These are phyloP conservation scores for Aureobasidium sp. DNA, from an alignment of 2,329 filamentous ascomycete genomes.

Conservation along the genomic window DNA sequence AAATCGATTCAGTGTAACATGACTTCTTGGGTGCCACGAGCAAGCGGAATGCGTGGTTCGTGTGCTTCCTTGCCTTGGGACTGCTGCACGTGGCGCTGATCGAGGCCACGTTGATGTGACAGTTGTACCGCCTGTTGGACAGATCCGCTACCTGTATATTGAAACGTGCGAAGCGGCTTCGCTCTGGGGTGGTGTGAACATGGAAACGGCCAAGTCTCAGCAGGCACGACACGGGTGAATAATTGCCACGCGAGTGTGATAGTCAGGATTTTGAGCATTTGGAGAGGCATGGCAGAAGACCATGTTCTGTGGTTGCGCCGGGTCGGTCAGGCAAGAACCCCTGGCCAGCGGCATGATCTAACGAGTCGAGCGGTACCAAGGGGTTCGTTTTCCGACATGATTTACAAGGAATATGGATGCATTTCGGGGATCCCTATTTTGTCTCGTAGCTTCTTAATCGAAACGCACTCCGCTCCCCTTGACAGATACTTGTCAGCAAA, in stretches of 20 bases:
- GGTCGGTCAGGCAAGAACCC: background rate
- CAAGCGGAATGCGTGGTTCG: slow-evolving; percentile 1
- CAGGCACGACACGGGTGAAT: background rate
- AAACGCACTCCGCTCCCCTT: background rate
- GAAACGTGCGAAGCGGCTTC: background rate
- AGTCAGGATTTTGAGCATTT: background rate
- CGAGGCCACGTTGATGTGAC: slow-evolving; percentile 6
- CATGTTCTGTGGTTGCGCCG: background rate
- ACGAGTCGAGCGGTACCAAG: slow-evolving; percentile 7
- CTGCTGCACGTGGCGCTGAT: slow-evolving; percentile 9
- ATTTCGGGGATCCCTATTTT: background rate
- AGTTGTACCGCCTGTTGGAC: slow-evolving; percentile 5
- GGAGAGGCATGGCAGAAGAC: background rate
- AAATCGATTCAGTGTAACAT: background rate
- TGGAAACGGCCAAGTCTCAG: background rate
- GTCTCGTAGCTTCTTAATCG: background rate
- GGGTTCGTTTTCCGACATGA: background rate
- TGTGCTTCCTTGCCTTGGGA: background rate
- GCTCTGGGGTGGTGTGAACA: background rate
- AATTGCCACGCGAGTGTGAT: background rate
- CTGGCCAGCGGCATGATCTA: slow-evolving; percentile 5
- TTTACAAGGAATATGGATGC: background rate
- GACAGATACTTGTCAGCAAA: background rate
- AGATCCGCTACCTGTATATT: background rate
- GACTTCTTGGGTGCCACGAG: background rate